Evolutionary conservation across 1,284 basidiomycete genomes (phyloP).

Genomic region (Leccinum discolor): DNA sequence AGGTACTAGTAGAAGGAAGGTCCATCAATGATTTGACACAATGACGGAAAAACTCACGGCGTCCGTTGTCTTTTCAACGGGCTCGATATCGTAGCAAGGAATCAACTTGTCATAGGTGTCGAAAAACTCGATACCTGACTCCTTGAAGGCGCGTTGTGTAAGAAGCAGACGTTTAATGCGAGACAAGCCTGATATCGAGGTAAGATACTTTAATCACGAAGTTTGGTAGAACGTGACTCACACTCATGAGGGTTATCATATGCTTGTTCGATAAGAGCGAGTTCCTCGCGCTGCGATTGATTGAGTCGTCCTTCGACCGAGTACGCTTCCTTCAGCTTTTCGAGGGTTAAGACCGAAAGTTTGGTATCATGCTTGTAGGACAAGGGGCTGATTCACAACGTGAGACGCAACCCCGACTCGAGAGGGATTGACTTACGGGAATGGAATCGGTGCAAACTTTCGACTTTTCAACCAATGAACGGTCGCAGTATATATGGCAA

Average conservation of each 20-base stretch:
- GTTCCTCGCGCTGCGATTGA: slow-evolving; percentile 94
- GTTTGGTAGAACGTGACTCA: slow-evolving; percentile 28
- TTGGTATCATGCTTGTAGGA: slow-evolving; percentile 99
- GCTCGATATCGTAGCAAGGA: slow-evolving; percentile 97
- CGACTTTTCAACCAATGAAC: slow-evolving; percentile 97
- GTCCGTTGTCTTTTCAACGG: slow-evolving; percentile 98
- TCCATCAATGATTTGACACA: slow-evolving; percentile 10
- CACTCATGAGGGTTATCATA: slow-evolving; percentile 95
- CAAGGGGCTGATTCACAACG: slow-evolving; percentile 61
- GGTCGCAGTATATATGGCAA: slow-evolving; percentile 95
- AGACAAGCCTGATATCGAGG: slow-evolving; percentile 64
- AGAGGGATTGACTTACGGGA: slow-evolving; percentile 63
- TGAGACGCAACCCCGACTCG: background rate
- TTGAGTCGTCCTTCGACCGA: slow-evolving; percentile 96
- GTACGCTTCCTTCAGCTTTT: slow-evolving; percentile 98
- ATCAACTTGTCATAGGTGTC: slow-evolving; percentile 98
- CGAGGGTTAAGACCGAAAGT: slow-evolving; percentile 89
- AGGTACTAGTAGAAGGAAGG: slow-evolving; percentile 71
- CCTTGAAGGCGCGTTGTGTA: too few species aligned
- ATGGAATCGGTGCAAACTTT: slow-evolving; percentile 96
- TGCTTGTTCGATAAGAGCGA: slow-evolving; percentile 95
- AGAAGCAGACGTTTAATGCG: slow-evolving; percentile 95
- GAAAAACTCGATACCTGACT: slow-evolving; percentile 90
- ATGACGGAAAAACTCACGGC: slow-evolving; percentile 53
- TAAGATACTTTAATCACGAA: slow-evolving; percentile 3